Conservation (phyloP, 208 protist genomes). For the Sergeia podlipaevii region DNA sequence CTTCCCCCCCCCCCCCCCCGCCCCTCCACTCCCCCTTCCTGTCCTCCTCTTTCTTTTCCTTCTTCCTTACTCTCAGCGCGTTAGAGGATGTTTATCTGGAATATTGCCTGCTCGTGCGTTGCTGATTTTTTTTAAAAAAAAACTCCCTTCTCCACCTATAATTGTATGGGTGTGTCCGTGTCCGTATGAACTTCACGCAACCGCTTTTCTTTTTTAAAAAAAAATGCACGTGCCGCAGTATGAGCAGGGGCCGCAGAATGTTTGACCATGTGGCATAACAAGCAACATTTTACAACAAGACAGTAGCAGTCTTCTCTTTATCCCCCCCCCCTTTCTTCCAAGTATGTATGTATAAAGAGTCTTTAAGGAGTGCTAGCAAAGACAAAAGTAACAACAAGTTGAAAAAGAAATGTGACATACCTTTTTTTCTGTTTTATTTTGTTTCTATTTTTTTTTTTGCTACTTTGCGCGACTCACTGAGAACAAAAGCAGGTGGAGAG, state of each 20-base stretch:
- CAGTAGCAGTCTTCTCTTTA: slow-evolving; percentile 11
- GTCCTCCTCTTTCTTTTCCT: background rate
- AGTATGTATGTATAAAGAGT: background rate
- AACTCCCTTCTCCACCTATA: background rate
- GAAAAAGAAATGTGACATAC: too few species aligned
- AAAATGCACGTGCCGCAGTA: too few species aligned
- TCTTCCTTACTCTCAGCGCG: too few species aligned
- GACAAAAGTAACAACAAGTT: too few species aligned
- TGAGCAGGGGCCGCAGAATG: too few species aligned
- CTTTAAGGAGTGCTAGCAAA: too few species aligned
- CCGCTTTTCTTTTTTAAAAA: slow-evolving; percentile 4
- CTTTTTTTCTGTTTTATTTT: slow-evolving; percentile 1
- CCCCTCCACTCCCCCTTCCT: background rate
- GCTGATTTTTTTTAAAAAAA: background rate
- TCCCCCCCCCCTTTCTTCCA: background rate
- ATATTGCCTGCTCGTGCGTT: background rate
- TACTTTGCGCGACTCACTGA: too few species aligned
- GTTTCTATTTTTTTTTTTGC: slow-evolving; percentile 4
- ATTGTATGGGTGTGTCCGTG: slow-evolving; percentile 2
- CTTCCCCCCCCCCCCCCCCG: background rate
- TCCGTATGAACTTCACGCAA: background rate
- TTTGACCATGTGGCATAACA: too few species aligned
- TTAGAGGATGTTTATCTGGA: background rate
- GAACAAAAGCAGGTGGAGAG: background rate
- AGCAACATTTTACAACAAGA: too few species aligned